Evolutionary conservation across 2,329 filamentous ascomycete species (phyloP), one percentile per base, ranked within the genome.

Genomic region (Diaporthe vexans): DNA sequence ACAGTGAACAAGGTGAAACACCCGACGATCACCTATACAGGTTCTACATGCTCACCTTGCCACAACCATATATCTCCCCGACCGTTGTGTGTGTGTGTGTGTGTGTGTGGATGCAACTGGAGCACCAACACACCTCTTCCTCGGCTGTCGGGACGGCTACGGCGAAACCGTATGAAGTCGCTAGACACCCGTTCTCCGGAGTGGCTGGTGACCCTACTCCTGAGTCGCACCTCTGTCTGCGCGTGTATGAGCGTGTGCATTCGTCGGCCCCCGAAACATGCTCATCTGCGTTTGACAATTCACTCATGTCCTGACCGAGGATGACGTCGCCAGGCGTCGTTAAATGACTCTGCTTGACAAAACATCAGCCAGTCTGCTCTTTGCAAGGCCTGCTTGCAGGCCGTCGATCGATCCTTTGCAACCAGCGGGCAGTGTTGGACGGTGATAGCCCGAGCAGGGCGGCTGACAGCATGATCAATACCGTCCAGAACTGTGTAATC

Each of bases 261-360:
- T 52, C 37, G 63, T 67, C 63, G 46, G 19, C 48, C 43, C 33
- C 63, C 63, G 67, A 70, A 70, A 70, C 67, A 48, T 70, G 67
- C 67, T 68, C 63, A 68, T 24, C 29, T 54, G 15, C 33, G 63
- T 54, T 68, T 68, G 48, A 68, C 24, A 21, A 29, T 26, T 29
- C 63, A 52, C 51, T 52, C 43, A 52, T 67, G 46, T 35, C 61
- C 43, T 52, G 26, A 52, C 46, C 46, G 43, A 52, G 8, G 2
- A 67, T 67, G 63, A 67, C 63, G 63, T 52, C 63, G 29, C 35
- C 51, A 21, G 63, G 29, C 17, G 26, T 6, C 15, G 29, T 19
- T 17, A n/a, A 37, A 52, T 67, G 63, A 46, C 63, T 67, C 63
- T 67, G 13, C 33, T 37, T 52, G 63, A 29, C 33, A 29, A 40